Percentiles rank a stretch among this genome's conserved stretches.
These are phyloP conservation scores for Malassezia psittaci DNA, from an alignment of 1,284 basidiomycete species.

Conservation along the genomic window DNA sequence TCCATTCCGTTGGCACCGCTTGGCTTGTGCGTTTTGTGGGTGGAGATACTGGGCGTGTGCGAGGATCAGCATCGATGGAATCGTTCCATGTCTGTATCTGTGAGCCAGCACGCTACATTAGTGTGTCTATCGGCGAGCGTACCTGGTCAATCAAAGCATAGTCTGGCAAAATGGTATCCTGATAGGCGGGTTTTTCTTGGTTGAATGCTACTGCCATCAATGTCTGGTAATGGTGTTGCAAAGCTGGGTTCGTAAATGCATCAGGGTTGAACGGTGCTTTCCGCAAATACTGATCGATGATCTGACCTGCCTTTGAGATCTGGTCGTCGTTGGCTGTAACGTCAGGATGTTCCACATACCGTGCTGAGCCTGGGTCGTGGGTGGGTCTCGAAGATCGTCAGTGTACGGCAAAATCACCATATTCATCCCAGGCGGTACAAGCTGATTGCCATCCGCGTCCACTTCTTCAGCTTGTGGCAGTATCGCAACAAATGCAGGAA, in stretches of 20 bases:
- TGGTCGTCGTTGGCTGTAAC: conserved; percentile 59
- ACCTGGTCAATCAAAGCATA: conserved; percentile 70
- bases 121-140: conserved; percentile 13
- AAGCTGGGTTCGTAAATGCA: conserved; percentile 75
- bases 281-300: conserved; percentile 71
- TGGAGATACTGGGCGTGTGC: conserved; percentile 3
- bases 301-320: conserved; percentile 59
- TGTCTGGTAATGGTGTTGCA: conserved; percentile 78
- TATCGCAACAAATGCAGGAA: conserved; percentile 72
- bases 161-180: conserved; percentile 71
- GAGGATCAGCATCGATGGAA: conserved; percentile 56
- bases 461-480: conserved; percentile 69
- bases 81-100: conserved; percentile 67
- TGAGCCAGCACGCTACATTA: conserved; percentile 60
- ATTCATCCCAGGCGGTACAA: conserved; percentile 80
- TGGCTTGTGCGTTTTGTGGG: not conserved
- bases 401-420: conserved; percentile 81
- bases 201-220: conserved; percentile 83
- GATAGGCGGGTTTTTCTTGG: conserved; percentile 56
- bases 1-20: not conserved
- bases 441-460: conserved; percentile 61
- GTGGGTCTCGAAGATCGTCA: conserved; percentile 69
- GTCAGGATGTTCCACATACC: not conserved
- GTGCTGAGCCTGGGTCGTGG: not conserved
- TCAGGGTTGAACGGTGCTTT: conserved; percentile 72